A percentile compares a stretch with the other conserved stretches of the same genome.
Evolutionary conservation across 352 stramenopile species (phyloP).

Genomic region (Pelagophyceae sp.): DNA sequence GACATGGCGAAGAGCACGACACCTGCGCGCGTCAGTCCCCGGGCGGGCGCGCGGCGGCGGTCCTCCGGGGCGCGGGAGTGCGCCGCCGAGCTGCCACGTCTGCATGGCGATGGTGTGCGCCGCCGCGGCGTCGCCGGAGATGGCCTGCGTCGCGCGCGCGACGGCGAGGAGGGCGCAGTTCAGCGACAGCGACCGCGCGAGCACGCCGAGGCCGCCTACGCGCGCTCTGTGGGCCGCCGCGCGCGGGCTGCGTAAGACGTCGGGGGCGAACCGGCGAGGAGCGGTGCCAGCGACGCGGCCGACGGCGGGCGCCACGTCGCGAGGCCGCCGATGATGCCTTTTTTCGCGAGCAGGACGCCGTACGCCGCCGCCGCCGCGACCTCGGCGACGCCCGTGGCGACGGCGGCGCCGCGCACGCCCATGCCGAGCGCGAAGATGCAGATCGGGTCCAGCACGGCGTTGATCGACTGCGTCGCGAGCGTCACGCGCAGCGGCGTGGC

Average conservation of each 20-base stretch:
- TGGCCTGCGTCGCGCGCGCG: constrained; percentile 49
- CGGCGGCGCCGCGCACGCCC: constrained; percentile 51
- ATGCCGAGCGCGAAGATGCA: constrained; percentile 50
- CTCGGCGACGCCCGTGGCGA: constrained; percentile 18
- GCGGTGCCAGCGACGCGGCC: no score
- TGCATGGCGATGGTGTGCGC: constrained; percentile 56
- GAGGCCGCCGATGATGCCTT: constrained; percentile 41
- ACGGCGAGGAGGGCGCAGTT: constrained; percentile 57
- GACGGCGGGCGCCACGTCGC: constrained; percentile 43
- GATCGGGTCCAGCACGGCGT: constrained; percentile 57
- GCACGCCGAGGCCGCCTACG: constrained; percentile 44
- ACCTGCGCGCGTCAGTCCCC: no score
- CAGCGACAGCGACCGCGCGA: constrained; percentile 39
- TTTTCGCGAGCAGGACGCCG: constrained; percentile 39
- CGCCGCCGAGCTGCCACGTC: constrained; percentile 46
- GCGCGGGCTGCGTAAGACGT: no score
- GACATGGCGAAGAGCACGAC: constrained; percentile 29
- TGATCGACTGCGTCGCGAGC: constrained; percentile 45
- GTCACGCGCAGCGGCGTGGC: neutral
- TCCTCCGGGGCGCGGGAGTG: no score
- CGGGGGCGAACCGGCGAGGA: no score
- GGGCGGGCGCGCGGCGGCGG: no score
- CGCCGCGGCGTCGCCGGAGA: constrained; percentile 53
- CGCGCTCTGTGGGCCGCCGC: constrained; percentile 45
- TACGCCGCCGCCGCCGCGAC: neutral